Percentiles rank a stretch among this genome's conserved stretches.
Evolutionary conservation across 805 yeast species (phyloP).

Genomic region (Yamadazyma kitorensis): DNA sequence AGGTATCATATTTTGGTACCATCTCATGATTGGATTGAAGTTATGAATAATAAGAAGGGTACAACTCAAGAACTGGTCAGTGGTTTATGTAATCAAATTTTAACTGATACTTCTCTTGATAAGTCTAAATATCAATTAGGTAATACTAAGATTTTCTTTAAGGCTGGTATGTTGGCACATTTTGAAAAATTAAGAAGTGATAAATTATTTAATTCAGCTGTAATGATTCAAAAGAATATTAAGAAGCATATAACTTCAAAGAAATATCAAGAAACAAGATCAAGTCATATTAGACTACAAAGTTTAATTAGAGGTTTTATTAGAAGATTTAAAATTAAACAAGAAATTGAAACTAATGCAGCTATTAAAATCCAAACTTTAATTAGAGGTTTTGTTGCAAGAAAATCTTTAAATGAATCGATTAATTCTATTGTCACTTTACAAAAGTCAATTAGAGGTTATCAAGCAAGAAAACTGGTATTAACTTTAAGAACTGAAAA

Average conservation of each 20-base stretch:
- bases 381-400: slow-evolving; percentile 52
- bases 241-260: slow-evolving; percentile 63
- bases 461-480: slow-evolving; percentile 50
- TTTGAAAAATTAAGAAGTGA: slow-evolving; percentile 83
- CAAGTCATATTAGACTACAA: slow-evolving; percentile 58
- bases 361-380: slow-evolving; percentile 71
- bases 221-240: slow-evolving; percentile 79
- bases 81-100: slow-evolving; percentile 65
- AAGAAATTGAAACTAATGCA: slow-evolving; percentile 56
- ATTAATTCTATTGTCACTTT: slow-evolving; percentile 37
- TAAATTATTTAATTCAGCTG: slow-evolving; percentile 75
- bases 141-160: slow-evolving; percentile 88
- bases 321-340: slow-evolving; percentile 52
- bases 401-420: slow-evolving; percentile 36
- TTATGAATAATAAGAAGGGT: slow-evolving; percentile 49
- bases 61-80: slow-evolving; percentile 56
- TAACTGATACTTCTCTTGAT: slow-evolving; percentile 62
- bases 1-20: slow-evolving; percentile 82
- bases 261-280: slow-evolving; percentile 51
- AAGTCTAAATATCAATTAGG: slow-evolving; percentile 81
- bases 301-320: slow-evolving; percentile 60
- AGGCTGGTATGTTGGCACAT: slow-evolving; percentile 94
- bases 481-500: slow-evolving; percentile 48
- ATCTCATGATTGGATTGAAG: slow-evolving; percentile 64
- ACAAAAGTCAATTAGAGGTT: slow-evolving; percentile 52